Conservation (phyloP, 176 grass and related monocot species). For the sorghum (Sorghum bicolor) region Sorghum_bicolor_NCBIv3 NC_012878.2:53672501-53673000, state of each 20-base stretch:
- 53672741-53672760: slow-evolving; percentile 33
- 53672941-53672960: slow-evolving; percentile 25
- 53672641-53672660: not conserved
- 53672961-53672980: slow-evolving; percentile 4
- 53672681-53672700: not conserved
- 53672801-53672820: slow-evolving; percentile 13
- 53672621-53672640: not conserved
- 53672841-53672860: not conserved
- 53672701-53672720: not conserved
- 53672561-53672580: not conserved
- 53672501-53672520: not conserved
- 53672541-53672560: not conserved
- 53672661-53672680: not conserved
- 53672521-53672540: not conserved
- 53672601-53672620: too few relatives aligned
- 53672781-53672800: not conserved
- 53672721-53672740: slow-evolving; percentile 13
- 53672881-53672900: slow-evolving; percentile 29
- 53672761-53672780: not conserved
- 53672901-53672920: slow-evolving; percentile 15
- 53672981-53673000: not conserved
- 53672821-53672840: slow-evolving; percentile 21
- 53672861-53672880: slow-evolving; percentile 15
- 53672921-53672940: slow-evolving; percentile 7
- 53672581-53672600: not conserved